phyloP scores from a whole-genome alignment of 2,329 filamentous ascomycete genomes.

The Calonectria pauciramosa region DNA sequence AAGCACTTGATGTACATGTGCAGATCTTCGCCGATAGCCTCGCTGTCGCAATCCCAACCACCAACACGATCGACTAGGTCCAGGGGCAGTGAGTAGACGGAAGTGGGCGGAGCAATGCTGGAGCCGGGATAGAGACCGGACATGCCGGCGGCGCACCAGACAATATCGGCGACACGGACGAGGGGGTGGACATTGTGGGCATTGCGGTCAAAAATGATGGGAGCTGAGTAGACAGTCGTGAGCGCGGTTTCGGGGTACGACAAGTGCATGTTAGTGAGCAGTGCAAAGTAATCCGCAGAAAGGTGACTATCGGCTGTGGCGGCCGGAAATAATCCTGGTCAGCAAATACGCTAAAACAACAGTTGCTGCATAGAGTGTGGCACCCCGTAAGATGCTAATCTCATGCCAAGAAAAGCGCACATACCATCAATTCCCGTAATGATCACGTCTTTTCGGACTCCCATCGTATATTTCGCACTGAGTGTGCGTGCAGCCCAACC shows the following conservation, averaged over 20 bases:
- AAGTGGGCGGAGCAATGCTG: slow-evolving; percentile 77
- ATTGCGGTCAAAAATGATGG: slow-evolving; percentile 82
- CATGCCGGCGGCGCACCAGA: slow-evolving; percentile 80
- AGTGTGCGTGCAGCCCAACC: slow-evolving; percentile 78
- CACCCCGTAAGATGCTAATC: slow-evolving; percentile 15
- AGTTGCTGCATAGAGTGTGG: background rate
- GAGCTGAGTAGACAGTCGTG: slow-evolving; percentile 77
- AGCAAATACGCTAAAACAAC: slow-evolving; percentile 8
- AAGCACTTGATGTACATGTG: slow-evolving; percentile 87
- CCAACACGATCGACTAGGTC: slow-evolving; percentile 76
- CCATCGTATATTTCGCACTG: slow-evolving; percentile 70
- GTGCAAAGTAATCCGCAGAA: slow-evolving; percentile 75
- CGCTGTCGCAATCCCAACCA: slow-evolving; percentile 79
- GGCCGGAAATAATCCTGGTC: slow-evolving; percentile 17
- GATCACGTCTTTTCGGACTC: slow-evolving; percentile 71
- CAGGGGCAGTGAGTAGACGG: slow-evolving; percentile 79
- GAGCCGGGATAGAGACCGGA: slow-evolving; percentile 77
- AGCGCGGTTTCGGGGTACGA: slow-evolving; percentile 70
- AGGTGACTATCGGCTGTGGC: slow-evolving; percentile 78
- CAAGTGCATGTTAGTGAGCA: slow-evolving; percentile 74
- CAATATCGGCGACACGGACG: slow-evolving; percentile 78
- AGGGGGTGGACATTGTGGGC: slow-evolving; percentile 76
- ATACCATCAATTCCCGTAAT: slow-evolving; percentile 81
- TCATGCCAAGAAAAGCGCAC: slow-evolving; percentile 44
- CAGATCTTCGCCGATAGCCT: slow-evolving; percentile 81